Evolutionary conservation across 352 stramenopile genomes (phyloP), one percentile per base, ranked within the genome.

Genomic region (Blastocystis sp.): DNA sequence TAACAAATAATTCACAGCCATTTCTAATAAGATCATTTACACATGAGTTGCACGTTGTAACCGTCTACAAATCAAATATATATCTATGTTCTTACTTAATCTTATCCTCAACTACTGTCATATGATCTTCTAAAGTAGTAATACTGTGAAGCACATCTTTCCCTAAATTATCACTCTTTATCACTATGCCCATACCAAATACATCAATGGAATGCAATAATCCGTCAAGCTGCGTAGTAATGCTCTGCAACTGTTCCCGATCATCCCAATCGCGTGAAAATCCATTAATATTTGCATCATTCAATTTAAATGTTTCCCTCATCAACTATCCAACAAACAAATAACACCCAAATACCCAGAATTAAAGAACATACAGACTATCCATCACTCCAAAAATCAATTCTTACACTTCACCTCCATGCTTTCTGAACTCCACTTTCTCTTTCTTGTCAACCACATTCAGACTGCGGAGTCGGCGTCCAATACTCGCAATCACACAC

Each of bases 341-440:
- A 61, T 32, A 12, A 32, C 2, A 61, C 54, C 5, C 3, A 61
- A 61, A n/a, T n/a, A 61, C 54, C 54, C 54, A 3, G 3, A 5
- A 3, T 61, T 61, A 61, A 61, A 61, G 54, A 61, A 61, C 27
- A 61, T 61, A 61, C 54, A 61, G 54, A 61, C 54, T 61, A 61
- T 2, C 3, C 3, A 61, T 61, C 54, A 61, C 12, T 32, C 12
- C 19, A n/a, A 16, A 7, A 14, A 16, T 32, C 54, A 61, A n/a
- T 61, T 32, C 54, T 69, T 69, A 43, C 63, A 75, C 63, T 24
- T 75, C 63, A 11, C 63, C 63, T 54, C 29, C 39, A 54, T 75
- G 63, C 63, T 75, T 75, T 32, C 63, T 32, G 63, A 75, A 75
- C 29, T 75, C 63, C 63, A 75, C 7, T 46, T 73, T 73, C 61